Conservation (phyloP, 1,284 basidiomycete species). For the Boletus calvinii region DNA sequence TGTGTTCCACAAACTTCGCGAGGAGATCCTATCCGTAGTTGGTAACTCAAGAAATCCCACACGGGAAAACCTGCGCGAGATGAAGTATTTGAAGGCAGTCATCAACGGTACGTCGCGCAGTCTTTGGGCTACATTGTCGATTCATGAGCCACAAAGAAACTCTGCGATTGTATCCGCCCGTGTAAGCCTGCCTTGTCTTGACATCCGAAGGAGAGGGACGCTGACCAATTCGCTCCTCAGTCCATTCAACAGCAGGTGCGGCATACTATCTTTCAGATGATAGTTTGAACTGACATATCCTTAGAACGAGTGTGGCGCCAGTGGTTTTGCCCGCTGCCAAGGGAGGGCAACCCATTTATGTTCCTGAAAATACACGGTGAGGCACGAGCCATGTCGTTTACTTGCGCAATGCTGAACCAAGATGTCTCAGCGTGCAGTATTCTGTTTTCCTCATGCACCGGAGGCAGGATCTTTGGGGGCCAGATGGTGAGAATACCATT, state of each 20-base stretch:
- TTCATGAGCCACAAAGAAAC: slow-evolving; percentile 43
- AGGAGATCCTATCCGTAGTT: slow-evolving; percentile 51
- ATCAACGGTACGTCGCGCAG: slow-evolving; percentile 48
- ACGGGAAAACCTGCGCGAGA: slow-evolving; percentile 52
- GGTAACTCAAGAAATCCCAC: slow-evolving; percentile 46
- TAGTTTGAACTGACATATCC: slow-evolving; percentile 1
- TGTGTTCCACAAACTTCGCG: slow-evolving; percentile 47
- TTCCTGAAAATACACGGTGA: slow-evolving; percentile 44
- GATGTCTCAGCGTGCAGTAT: slow-evolving; percentile 26
- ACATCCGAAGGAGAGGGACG: neutral
- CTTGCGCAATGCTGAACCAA: slow-evolving; percentile 26
- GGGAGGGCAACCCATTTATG: slow-evolving; percentile 30
- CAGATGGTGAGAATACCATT: slow-evolving; percentile 31
- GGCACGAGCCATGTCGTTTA: neutral
- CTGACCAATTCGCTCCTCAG: slow-evolving; percentile 27
- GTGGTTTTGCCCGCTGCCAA: slow-evolving; percentile 42
- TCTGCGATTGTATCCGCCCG: slow-evolving; percentile 60
- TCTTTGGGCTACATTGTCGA: neutral
- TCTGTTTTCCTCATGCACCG: slow-evolving; percentile 39
- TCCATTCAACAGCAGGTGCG: slow-evolving; percentile 35
- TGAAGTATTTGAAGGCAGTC: slow-evolving; percentile 59
- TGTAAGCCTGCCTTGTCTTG: slow-evolving; percentile 39
- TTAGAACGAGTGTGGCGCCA: slow-evolving; percentile 44
- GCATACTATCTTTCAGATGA: neutral
- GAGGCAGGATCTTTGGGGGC: slow-evolving; percentile 39